Evolutionary conservation across 306 rosid species (phyloP).

Genomic region (Corylus avellana): DNA sequence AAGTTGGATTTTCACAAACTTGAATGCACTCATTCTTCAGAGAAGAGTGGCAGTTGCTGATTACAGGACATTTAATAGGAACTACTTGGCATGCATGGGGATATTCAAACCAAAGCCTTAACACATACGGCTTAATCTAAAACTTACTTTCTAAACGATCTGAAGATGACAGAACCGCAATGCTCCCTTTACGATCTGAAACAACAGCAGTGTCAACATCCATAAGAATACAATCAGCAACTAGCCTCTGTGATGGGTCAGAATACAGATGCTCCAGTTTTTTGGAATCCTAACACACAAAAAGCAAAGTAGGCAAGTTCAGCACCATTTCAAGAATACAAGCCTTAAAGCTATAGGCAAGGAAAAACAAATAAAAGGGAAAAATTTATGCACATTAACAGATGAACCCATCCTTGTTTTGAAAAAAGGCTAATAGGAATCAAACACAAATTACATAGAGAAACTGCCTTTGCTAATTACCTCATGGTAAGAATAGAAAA

Average conservation of each 20-base stretch:
- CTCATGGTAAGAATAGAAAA: conserved; percentile 79
- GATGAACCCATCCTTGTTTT: neutral
- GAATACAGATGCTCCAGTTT: conserved; percentile 77
- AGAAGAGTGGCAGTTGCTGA: neutral
- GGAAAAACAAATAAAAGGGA: neutral
- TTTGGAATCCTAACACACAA: conserved; percentile 60
- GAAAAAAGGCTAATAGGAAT: neutral
- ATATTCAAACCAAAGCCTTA: neutral
- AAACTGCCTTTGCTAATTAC: conserved; percentile 46
- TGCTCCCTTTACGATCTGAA: conserved; percentile 94
- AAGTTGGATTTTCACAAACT: neutral
- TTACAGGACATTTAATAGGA: neutral
- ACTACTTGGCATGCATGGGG: neutral
- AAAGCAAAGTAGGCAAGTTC: conserved; percentile 33
- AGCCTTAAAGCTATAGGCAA: conserved; percentile 9
- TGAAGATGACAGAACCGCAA: conserved; percentile 74
- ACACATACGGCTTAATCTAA: conserved; percentile 20
- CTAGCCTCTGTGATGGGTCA: conserved; percentile 84
- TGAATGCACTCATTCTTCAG: neutral
- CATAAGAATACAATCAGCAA: conserved; percentile 89
- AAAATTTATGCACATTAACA: neutral
- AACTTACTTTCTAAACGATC: conserved; percentile 72
- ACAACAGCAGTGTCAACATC: conserved; percentile 83
- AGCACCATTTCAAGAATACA: conserved; percentile 27
- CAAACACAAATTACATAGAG: conserved; percentile 7